phyloP scores from a whole-genome alignment of 176 grass and related monocot genomes.

The Musa beccarii region DNA sequence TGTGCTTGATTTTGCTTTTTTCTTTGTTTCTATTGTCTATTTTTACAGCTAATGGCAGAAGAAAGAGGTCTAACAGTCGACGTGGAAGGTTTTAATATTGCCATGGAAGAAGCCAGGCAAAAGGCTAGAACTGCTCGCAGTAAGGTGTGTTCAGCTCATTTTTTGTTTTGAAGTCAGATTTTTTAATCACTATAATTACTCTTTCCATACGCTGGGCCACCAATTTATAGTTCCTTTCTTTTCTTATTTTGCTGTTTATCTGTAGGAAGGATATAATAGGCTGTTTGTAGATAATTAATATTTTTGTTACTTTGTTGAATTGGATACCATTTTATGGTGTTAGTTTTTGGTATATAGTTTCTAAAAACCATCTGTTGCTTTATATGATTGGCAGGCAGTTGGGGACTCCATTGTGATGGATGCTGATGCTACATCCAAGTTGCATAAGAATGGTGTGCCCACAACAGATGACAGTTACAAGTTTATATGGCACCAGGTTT shows the following conservation, averaged over 20 bases:
- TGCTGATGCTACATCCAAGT: conserved; percentile 67
- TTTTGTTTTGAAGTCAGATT: not conserved
- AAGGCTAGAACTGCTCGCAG: conserved; percentile 79
- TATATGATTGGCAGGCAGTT: conserved; percentile 26
- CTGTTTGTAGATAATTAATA: not conserved
- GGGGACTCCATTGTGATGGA: conserved; percentile 70
- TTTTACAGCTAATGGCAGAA: conserved; percentile 65
- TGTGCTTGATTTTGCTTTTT: conserved; percentile 14
- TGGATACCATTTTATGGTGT: not conserved
- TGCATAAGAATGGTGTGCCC: conserved; percentile 44
- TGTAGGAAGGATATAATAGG: not conserved
- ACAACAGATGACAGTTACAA: conserved; percentile 79
- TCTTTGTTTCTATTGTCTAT: not conserved
- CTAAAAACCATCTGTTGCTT: not conserved
- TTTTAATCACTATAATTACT: no score
- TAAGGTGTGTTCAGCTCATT: conserved; percentile 41
- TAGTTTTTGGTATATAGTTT: not conserved
- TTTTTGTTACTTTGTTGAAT: not conserved
- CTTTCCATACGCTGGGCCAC: no score
- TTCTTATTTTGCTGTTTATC: no score
- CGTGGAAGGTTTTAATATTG: conserved; percentile 64
- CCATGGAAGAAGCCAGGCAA: conserved; percentile 85
- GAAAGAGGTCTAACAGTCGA: conserved; percentile 68
- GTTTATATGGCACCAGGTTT: conserved; percentile 70
- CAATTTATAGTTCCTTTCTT: no score